A percentile compares a stretch with the other conserved stretches of the same genome.
Conservation (phyloP, 2,329 filamentous ascomycete genomes). For the Diaporthe ampelina region DNA sequence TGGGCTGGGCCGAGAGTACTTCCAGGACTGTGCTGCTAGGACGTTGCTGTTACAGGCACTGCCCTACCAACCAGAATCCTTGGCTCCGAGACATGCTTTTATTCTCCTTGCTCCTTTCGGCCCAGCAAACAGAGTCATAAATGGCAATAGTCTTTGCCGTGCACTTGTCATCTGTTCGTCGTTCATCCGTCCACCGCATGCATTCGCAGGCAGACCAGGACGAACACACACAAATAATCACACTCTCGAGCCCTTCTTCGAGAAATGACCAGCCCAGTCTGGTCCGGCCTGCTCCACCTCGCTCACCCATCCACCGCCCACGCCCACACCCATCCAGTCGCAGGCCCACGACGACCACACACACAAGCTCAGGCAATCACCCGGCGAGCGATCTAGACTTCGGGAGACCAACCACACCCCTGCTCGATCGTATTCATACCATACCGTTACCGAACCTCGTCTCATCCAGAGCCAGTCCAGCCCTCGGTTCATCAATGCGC, state of each 20-base stretch:
- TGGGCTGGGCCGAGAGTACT: neutral
- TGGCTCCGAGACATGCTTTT: conserved; percentile 33
- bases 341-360: conserved; percentile 8
- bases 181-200: too few species aligned
- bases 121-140: conserved; percentile 6
- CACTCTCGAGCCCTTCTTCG: neutral
- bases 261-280: conserved; percentile 22
- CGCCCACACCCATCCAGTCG: neutral
- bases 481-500: conserved; percentile 30
- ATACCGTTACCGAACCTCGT: conserved; percentile 21
- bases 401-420: conserved; percentile 32
- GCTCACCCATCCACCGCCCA: neutral
- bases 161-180: neutral
- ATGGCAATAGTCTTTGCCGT: conserved; percentile 17
- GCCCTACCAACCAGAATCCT: conserved; percentile 1
- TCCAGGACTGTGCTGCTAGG: neutral
- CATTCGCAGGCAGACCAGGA: too few species aligned
- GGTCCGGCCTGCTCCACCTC: conserved; percentile 1
- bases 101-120: conserved; percentile 31
- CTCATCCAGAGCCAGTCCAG: conserved; percentile 21
- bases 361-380: conserved; percentile 30
- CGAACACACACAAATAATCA: too few species aligned
- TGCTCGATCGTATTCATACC: conserved; percentile 18
- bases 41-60: neutral
- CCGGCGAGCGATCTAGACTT: conserved; percentile 37